A percentile compares a stretch with the other conserved stretches of the same genome.
phyloP scores from a whole-genome alignment of 805 yeast genomes.

The Yamadazyma akitaensis region DNA sequence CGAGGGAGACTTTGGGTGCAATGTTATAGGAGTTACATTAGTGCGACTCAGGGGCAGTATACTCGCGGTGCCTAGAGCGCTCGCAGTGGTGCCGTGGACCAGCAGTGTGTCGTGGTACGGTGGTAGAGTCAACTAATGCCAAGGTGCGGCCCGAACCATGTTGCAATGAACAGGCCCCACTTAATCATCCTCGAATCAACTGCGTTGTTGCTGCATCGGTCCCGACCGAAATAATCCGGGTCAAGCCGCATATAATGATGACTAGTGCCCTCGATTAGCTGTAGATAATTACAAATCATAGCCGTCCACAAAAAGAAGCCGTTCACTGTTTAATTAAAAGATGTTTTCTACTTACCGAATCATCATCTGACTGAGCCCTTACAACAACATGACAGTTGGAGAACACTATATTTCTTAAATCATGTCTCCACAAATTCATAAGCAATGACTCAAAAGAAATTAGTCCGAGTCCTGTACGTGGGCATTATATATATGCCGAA shows the following conservation, averaged over 20 bases:
- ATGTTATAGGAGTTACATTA: too few relatives aligned
- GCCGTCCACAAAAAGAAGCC: neutral
- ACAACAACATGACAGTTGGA: too few relatives aligned
- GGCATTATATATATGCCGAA: neutral
- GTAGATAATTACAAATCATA: neutral
- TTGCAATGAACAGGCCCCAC: neutral
- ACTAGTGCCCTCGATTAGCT: constrained; percentile 2
- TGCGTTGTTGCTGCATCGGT: neutral
- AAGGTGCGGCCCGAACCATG: neutral
- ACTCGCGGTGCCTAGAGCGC: too few relatives aligned
- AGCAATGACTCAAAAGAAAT: neutral
- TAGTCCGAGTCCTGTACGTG: neutral
- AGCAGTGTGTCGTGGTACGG: too few relatives aligned
- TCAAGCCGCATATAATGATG: neutral
- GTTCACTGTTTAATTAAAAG: too few relatives aligned
- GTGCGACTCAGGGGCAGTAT: too few relatives aligned
- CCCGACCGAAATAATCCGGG: neutral
- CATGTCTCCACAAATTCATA: neutral
- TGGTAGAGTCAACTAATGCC: neutral
- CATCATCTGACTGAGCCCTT: too few relatives aligned
- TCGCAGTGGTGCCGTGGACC: too few relatives aligned
- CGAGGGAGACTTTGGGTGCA: too few relatives aligned
- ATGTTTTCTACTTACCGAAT: too few relatives aligned
- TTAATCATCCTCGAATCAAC: neutral
- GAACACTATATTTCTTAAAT: too few relatives aligned